Conservation (phyloP, 768 basidiomycete genomes). For the Fistulinella prunicolor region DNA sequence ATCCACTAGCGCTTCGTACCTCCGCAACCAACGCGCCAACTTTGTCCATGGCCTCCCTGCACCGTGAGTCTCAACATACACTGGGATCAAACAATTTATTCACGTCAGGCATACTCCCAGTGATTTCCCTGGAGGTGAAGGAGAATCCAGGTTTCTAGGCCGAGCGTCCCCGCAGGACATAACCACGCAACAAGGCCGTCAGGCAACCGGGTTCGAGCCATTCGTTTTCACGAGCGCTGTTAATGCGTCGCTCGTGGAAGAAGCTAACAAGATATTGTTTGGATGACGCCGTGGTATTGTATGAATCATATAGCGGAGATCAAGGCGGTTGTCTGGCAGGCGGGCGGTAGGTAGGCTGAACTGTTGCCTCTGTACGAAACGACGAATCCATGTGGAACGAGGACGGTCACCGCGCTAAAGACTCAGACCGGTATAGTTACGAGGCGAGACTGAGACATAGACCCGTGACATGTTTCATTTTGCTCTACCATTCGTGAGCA, state of each 20-base stretch:
- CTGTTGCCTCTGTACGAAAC: too few relatives aligned
- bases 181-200: conserved; percentile 34
- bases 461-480: too few relatives aligned
- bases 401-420: too few relatives aligned
- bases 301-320: conserved; percentile 1
- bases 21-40: conserved; percentile 47
- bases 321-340: not conserved
- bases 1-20: conserved; percentile 41
- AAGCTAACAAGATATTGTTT: conserved; percentile 28
- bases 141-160: conserved; percentile 44
- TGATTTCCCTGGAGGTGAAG: conserved; percentile 52
- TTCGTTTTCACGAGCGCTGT: conserved; percentile 21
- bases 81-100: not conserved
- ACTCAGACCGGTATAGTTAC: too few relatives aligned
- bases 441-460: too few relatives aligned
- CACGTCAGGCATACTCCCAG: conserved; percentile 20
- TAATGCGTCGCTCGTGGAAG: conserved; percentile 21
- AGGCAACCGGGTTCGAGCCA: conserved; percentile 42
- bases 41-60: conserved; percentile 48
- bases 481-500: too few relatives aligned
- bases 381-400: too few relatives aligned
- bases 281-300: not conserved
- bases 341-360: too few relatives aligned
- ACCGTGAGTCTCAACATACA: conserved; percentile 36
- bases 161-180: conserved; percentile 37